Evolutionary conservation across 441 rosid genomes (phyloP).

Genomic region (Populus hybrid): DNA sequence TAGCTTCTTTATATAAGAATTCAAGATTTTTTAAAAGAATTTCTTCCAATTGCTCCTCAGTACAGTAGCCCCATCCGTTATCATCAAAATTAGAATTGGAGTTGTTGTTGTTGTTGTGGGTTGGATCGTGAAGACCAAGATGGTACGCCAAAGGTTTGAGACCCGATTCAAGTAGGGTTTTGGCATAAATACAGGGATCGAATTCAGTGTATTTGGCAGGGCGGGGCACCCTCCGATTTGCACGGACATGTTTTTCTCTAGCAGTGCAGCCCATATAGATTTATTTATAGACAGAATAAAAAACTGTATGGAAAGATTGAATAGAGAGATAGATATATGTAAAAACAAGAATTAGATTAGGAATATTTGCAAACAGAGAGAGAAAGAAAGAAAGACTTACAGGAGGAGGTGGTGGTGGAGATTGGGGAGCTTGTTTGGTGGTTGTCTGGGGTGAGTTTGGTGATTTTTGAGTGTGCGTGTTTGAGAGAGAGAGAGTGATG

Average conservation of each 20-base stretch:
- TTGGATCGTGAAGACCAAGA: constrained; percentile 36
- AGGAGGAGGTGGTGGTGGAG: background rate
- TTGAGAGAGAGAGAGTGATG: background rate
- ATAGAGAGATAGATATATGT: background rate
- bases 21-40: constrained; percentile 64
- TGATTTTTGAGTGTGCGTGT: background rate
- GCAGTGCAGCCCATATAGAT: constrained; percentile 58
- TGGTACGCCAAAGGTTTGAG: constrained; percentile 50
- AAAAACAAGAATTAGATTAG: background rate
- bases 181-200: constrained; percentile 53
- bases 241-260: constrained; percentile 64
- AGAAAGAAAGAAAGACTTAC: constrained; percentile 1
- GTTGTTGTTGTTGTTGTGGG: constrained; percentile 21
- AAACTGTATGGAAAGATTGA: background rate
- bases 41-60: constrained; percentile 82
- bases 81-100: constrained; percentile 42
- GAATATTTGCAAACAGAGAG: background rate
- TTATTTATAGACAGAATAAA: background rate
- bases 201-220: constrained; percentile 46
- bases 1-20: constrained; percentile 59
- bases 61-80: constrained; percentile 71
- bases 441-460: background rate
- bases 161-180: constrained; percentile 54
- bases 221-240: constrained; percentile 54
- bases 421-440: background rate